phyloP scores from a whole-genome alignment of 2,329 filamentous ascomycete species.

The Penicillium sp. region DNA sequence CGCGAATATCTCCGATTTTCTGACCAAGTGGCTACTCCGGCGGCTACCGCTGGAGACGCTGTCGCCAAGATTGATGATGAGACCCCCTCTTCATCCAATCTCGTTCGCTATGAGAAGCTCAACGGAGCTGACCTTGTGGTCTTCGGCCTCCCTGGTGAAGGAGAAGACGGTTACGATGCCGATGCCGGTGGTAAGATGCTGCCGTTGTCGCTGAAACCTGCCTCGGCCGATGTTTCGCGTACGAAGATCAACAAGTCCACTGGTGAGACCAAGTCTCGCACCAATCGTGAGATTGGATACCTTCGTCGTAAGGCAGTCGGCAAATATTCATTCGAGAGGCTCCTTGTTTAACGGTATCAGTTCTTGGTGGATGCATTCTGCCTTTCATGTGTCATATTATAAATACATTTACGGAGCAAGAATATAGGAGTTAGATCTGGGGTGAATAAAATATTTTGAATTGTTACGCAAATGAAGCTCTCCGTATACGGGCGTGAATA shows the following conservation, averaged over 20 bases:
- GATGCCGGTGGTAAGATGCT: slow-evolving; percentile 51
- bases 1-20: slow-evolving; percentile 47
- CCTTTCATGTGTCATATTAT: slow-evolving; percentile 28
- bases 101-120: slow-evolving; percentile 38
- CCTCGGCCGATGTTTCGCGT: slow-evolving; percentile 43
- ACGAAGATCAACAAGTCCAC: slow-evolving; percentile 57
- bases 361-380: slow-evolving; percentile 6
- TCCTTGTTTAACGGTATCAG: slow-evolving; percentile 55
- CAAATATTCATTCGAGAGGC: slow-evolving; percentile 78
- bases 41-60: slow-evolving; percentile 11
- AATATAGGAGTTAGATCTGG: slow-evolving; percentile 4
- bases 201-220: slow-evolving; percentile 70
- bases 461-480: not conserved
- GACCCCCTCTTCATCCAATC: slow-evolving; percentile 18
- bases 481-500: too few species aligned
- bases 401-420: slow-evolving; percentile 17
- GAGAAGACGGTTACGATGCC: slow-evolving; percentile 30
- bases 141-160: slow-evolving; percentile 26
- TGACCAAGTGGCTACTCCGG: slow-evolving; percentile 26
- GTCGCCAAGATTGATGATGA: slow-evolving; percentile 10
- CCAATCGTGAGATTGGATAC: slow-evolving; percentile 70
- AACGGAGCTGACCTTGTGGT: slow-evolving; percentile 41
- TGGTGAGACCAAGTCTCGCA: slow-evolving; percentile 70
- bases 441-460: not conserved
- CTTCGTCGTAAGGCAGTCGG: slow-evolving; percentile 76